Conservation (phyloP, 2,329 filamentous ascomycete genomes). For the Verticillium nonalfalfae region DNA sequence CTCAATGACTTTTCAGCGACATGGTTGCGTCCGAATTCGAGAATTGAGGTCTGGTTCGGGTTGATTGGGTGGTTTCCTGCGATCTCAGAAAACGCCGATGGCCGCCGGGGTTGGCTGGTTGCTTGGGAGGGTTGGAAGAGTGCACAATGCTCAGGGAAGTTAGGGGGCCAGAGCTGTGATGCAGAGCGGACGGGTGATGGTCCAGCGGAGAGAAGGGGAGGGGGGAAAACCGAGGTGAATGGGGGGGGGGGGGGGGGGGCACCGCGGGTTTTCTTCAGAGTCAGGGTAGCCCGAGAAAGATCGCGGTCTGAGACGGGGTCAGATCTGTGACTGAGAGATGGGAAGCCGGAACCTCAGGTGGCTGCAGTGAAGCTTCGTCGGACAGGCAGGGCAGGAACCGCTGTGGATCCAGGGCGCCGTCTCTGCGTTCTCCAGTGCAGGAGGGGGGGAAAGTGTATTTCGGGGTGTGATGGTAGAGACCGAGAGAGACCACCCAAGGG, state of each 20-base stretch:
- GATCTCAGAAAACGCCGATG: not conserved
- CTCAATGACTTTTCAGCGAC: slow-evolving; percentile 10
- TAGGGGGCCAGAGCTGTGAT: not conserved
- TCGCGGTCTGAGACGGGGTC: not conserved
- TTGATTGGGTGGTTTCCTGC: not conserved
- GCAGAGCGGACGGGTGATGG: slow-evolving; percentile 1
- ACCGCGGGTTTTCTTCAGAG: not conserved
- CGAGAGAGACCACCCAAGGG: not conserved
- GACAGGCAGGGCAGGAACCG: not conserved
- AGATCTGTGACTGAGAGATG: not conserved
- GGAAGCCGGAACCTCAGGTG: not conserved
- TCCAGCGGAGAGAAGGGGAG: not conserved
- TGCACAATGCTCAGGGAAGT: not conserved
- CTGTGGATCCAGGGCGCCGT: not conserved
- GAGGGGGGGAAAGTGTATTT: not conserved
- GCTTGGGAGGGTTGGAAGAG: not conserved
- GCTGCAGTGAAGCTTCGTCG: not conserved
- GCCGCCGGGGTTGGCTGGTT: not conserved
- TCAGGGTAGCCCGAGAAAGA: not conserved
- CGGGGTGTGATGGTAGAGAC: not conserved
- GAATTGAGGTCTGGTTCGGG: not conserved
- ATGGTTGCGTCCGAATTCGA: slow-evolving; percentile 9
- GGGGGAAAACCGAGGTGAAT: not conserved
- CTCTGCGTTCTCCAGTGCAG: slow-evolving; percentile 7
- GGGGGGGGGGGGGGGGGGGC: not conserved